These are phyloP conservation scores for Martiniozyma asiatica DNA, from an alignment of 1,139 yeast genomes.

Conservation along the genomic window DNA sequence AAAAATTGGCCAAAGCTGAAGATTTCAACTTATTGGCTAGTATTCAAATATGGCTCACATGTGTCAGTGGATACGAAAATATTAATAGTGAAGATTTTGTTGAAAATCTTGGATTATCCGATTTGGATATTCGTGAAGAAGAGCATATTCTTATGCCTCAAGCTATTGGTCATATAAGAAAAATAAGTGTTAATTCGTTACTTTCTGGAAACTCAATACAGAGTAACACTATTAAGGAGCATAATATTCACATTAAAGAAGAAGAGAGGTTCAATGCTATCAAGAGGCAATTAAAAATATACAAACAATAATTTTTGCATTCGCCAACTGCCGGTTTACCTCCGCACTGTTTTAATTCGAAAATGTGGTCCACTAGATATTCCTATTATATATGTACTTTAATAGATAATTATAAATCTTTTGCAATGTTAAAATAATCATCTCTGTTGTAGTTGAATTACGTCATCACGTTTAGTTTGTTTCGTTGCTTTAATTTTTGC, in stretches of 20 bases:
- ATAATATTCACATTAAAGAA: constrained; percentile 12
- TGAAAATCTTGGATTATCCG: no score
- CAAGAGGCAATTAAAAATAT: constrained; percentile 12
- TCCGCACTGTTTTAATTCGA: no score
- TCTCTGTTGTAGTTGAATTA: no score
- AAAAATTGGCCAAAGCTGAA: constrained; percentile 18
- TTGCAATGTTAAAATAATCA: no score
- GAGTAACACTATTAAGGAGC: constrained; percentile 11
- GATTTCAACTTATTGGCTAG: constrained; percentile 22
- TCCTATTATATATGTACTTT: no score
- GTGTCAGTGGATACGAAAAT: constrained; percentile 15
- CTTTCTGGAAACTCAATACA: neutral
- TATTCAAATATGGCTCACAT: constrained; percentile 21
- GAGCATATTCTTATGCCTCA: neutral
- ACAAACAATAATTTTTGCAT: neutral
- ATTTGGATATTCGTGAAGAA: constrained; percentile 1
- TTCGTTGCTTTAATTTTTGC: no score
- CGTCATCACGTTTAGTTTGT: no score
- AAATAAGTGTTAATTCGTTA: neutral
- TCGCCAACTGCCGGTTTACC: no score
- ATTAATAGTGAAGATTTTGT: neutral
- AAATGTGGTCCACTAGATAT: no score
- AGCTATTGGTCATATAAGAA: neutral
- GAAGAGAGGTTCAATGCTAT: constrained; percentile 19
- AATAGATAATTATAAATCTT: no score